These are phyloP conservation scores for Grammothele lineata DNA, from an alignment of 768 basidiomycete genomes.

Conservation along the genomic window DNA sequence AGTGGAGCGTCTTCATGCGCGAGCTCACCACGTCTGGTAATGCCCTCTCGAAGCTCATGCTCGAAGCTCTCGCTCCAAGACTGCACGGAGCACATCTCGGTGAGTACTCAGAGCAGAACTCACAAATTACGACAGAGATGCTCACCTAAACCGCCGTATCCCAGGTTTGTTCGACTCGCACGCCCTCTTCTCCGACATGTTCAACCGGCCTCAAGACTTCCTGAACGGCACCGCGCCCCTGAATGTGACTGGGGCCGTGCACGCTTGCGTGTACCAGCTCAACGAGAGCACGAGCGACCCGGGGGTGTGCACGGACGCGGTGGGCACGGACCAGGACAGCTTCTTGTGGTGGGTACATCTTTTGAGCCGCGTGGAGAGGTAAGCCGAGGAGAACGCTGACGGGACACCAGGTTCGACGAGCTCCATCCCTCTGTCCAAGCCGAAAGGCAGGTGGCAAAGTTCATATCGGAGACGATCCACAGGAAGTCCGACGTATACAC, in stretches of 20 bases:
- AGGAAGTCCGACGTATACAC: constrained; percentile 42
- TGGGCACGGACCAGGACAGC: constrained; percentile 48
- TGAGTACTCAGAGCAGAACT: constrained; percentile 19
- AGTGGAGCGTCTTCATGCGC: constrained; percentile 31
- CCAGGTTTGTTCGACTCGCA: constrained; percentile 60
- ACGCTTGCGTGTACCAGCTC: constrained; percentile 42
- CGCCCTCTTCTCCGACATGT: constrained; percentile 56
- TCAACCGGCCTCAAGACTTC: constrained; percentile 44
- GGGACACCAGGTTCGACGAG: constrained; percentile 41
- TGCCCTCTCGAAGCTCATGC: constrained; percentile 23
- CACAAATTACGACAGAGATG: no score
- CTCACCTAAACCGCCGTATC: not conserved
- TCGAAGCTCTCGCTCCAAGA: constrained; percentile 21
- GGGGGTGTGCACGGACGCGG: constrained; percentile 32
- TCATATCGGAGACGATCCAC: constrained; percentile 44
- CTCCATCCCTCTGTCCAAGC: constrained; percentile 60
- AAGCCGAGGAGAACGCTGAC: not conserved
- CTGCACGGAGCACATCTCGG: constrained; percentile 51
- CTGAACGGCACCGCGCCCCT: constrained; percentile 61
- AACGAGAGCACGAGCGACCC: constrained; percentile 26
- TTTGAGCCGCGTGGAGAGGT: not conserved
- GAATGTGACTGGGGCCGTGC: constrained; percentile 51
- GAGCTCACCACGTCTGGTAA: constrained; percentile 30
- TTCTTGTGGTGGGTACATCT: constrained; percentile 42
- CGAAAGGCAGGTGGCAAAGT: constrained; percentile 47